Base-by-base conservation (phyloP, 305 asterid species). In the Lippia alba region DNA sequence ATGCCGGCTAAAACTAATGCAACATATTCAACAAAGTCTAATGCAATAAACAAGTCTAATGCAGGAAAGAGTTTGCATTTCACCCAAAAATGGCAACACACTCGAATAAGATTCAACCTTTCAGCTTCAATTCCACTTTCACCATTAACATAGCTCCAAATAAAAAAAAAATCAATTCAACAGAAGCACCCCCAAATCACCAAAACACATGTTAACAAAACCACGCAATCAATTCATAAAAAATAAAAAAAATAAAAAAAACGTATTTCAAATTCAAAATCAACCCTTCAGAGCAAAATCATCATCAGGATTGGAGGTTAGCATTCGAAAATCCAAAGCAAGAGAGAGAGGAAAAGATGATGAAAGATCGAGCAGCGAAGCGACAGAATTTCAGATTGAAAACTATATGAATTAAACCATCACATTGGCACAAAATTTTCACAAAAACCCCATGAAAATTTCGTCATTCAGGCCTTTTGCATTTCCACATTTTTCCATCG, bases 361-460 rank as follows among this genome's bases (percentile, higher is more conserved):
- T 44, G 82, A 54, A 18, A 7, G 66, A 61, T 72, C 78, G 80
- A 79, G 78, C 80, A 68, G 75, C 80, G 46, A 72, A 75, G 12
- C 17, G 45, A 67, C 70, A 51, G 80, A 79, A 71, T 61, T 79
- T 79, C 83, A 79, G 83, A 79, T 71, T 79, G 83, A 79, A 75
- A 75, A 79, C 80, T 79, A 75, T 79, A 75, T 53, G 30, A 11
- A 77, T 67, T 4, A 39, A 69, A 62, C 60, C 83, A 79, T 79
- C 83, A 75, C 20, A 40, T 70, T 66, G 65, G 50, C 32, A 48
- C 20, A 11, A 56, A 39, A 14, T 32, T 48, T n/a, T 67, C 57
- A 55, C 30, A 71, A 63, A 71, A 63, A 58, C 72, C 78, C 61
- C 50, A n/a, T 53, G 73, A 65, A 45, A n/a, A 78, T 56, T 70